Conservation (phyloP, 257 asterid species). For the Paulownia fortunei region DNA sequence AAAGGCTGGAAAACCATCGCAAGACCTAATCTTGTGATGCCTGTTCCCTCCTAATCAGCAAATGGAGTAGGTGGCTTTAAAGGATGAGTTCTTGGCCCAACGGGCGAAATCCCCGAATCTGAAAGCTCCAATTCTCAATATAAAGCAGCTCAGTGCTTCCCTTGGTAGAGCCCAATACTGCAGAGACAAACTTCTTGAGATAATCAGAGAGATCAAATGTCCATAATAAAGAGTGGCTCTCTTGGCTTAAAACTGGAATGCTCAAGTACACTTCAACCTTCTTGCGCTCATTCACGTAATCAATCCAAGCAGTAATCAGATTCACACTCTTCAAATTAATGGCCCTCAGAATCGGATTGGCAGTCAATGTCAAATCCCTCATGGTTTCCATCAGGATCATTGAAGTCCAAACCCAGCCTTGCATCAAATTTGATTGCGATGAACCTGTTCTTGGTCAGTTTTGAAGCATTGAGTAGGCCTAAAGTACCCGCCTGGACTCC, state of each 20-base stretch:
- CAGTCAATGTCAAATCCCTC: constrained; percentile 89
- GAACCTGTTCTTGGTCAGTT: constrained; percentile 67
- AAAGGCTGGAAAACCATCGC: constrained; percentile 83
- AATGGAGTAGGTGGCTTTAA: constrained; percentile 53
- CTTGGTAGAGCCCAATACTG: constrained; percentile 93
- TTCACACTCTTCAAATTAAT: constrained; percentile 79
- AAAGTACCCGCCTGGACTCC: constrained; percentile 83
- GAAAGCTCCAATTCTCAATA: constrained; percentile 84
- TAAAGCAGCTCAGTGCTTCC: constrained; percentile 88
- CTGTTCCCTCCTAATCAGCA: constrained; percentile 51
- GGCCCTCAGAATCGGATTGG: constrained; percentile 40
- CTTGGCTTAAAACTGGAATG: constrained; percentile 69
- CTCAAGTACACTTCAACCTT: constrained; percentile 74
- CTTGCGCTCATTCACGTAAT: constrained; percentile 61
- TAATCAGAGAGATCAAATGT: constrained; percentile 66
- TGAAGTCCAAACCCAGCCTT: constrained; percentile 57
- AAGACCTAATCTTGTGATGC: constrained; percentile 59
- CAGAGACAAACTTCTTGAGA: constrained; percentile 66
- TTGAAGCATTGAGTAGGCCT: constrained; percentile 85
- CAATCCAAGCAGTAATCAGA: constrained; percentile 82
- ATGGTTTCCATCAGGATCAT: constrained; percentile 88
- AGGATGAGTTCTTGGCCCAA: constrained; percentile 53
- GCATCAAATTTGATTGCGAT: constrained; percentile 92
- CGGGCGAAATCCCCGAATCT: constrained; percentile 60
- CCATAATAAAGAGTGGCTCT: constrained; percentile 55